Conservation (phyloP, 2,329 filamentous ascomycete species). For the Paecilomyces sp. region DNA sequence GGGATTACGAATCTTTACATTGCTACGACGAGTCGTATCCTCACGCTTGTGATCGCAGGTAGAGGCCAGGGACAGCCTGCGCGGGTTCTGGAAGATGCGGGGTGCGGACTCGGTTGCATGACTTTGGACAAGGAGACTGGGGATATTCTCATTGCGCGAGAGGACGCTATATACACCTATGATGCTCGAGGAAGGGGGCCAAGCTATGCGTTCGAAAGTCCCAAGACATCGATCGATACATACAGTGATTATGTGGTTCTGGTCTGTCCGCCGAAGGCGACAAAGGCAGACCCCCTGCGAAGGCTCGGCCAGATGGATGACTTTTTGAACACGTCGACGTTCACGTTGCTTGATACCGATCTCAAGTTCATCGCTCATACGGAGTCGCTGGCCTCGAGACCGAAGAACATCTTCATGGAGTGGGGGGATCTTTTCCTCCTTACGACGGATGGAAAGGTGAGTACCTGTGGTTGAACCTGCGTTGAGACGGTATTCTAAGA, state of each 20-base stretch:
- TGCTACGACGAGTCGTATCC: constrained; percentile 78
- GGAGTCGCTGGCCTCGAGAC: constrained; percentile 72
- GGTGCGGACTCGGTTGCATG: constrained; percentile 94
- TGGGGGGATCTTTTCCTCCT: constrained; percentile 93
- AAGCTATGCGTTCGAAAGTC: constrained; percentile 83
- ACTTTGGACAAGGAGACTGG: constrained; percentile 71
- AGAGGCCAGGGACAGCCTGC: constrained; percentile 84
- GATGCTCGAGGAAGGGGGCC: constrained; percentile 75
- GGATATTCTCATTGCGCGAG: constrained; percentile 83
- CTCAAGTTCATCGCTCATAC: constrained; percentile 84
- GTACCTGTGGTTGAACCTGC: constrained; percentile 6
- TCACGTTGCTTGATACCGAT: constrained; percentile 87
- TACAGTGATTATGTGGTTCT: constrained; percentile 83
- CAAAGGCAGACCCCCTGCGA: constrained; percentile 56
- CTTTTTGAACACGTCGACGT: constrained; percentile 78
- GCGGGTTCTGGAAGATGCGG: constrained; percentile 78
- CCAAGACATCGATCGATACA: constrained; percentile 72
- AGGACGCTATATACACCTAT: constrained; percentile 95
- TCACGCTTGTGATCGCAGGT: constrained; percentile 80
- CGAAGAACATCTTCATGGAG: constrained; percentile 72
- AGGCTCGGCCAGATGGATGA: constrained; percentile 72
- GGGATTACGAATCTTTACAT: constrained; percentile 75
- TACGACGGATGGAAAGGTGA: constrained; percentile 82
- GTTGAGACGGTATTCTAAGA: constrained; percentile 8
- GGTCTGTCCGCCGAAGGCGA: constrained; percentile 67